phyloP scores from a whole-genome alignment of 176 grass and related monocot species.

The Carex pumila region DNA sequence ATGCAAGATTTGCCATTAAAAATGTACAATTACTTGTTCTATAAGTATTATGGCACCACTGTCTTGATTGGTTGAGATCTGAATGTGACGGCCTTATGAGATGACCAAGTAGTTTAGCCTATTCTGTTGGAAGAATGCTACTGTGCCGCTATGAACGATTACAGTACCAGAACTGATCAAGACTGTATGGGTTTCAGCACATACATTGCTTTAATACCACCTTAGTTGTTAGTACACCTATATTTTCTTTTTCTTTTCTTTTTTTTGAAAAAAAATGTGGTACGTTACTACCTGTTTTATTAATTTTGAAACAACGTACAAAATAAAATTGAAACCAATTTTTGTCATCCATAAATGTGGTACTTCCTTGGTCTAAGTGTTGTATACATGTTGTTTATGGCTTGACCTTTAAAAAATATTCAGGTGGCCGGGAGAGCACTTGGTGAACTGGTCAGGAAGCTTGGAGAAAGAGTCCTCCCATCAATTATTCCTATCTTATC shows the following conservation, averaged over 20 bases:
- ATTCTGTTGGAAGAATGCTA: background rate
- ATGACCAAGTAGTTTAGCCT: background rate
- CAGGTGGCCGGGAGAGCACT: slow-evolving; percentile 93
- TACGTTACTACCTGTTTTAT: background rate
- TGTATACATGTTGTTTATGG: slow-evolving; percentile 9
- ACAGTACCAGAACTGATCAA: background rate
- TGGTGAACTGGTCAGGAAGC: slow-evolving; percentile 97
- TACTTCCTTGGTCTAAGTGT: slow-evolving; percentile 8
- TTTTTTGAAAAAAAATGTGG: background rate
- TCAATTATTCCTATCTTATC: slow-evolving; percentile 93
- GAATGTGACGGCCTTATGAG: background rate
- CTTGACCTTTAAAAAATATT: background rate
- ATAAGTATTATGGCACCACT: background rate
- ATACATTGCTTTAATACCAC: background rate
- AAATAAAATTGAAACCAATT: background rate
- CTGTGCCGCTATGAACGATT: background rate
- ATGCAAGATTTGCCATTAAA: background rate
- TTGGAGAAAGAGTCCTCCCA: slow-evolving; percentile 93
- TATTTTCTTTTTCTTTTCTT: background rate
- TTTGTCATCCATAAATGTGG: background rate
- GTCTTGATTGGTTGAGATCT: background rate
- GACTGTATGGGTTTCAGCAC: background rate
- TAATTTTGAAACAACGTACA: background rate
- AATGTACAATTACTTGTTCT: background rate
- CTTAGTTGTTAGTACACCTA: background rate